Base-by-base conservation (phyloP, 2,329 filamentous ascomycete species). In the Pestalotiopsis sp. region DNA sequence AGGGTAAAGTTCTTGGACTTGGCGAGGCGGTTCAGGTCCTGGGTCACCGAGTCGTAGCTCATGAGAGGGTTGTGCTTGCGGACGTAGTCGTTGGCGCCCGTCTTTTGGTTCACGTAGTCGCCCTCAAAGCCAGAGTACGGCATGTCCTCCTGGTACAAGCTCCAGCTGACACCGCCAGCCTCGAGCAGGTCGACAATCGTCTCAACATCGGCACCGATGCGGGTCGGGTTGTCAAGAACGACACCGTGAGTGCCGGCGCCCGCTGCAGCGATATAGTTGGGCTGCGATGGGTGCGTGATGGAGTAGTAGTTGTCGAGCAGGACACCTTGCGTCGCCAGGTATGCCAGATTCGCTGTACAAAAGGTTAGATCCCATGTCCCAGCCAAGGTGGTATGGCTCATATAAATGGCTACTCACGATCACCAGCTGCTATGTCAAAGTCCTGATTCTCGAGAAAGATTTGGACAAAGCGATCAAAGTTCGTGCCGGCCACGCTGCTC, bases 381-480 rank as follows among this genome's bases (percentile, higher is more conserved):
- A n/a, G 17, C 45, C 14, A 52, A n/a, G 6, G 7, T n/a, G 45
- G n/a, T 52, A 52, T 52, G 17, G 45, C 31, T 12, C 25, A 4
- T 23, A 27, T 13, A 25, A 4, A 36, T 36, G 31, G 31, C 11
- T 49, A 64, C 73, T 72, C 12, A 79, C 78, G 80, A 74, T 90
- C 87, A 5, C 81, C 81, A 14, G 80, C 81, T 3, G 87, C 85
- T 64, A 85, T 83, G 66, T 82, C 78, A 71, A 83, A 89, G 77
- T 82, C 83, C 65, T 89, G 66, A 74, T 90, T 90, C 78, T 90
- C 89, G n/a, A 90, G 79, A 86, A 87, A 91, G 74, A 91, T 87
- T 69, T 87, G 84, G 59, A 87, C 84, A 70, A 90, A 88, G 25
- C 88, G 85, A 74, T 90, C 83, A 73, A 90, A 90, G 0, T 82